A percentile compares a stretch with the other conserved stretches of the same genome.
Conservation (phyloP, 805 yeast genomes). For the Vanderwaltozyma verrucispora region DNA sequence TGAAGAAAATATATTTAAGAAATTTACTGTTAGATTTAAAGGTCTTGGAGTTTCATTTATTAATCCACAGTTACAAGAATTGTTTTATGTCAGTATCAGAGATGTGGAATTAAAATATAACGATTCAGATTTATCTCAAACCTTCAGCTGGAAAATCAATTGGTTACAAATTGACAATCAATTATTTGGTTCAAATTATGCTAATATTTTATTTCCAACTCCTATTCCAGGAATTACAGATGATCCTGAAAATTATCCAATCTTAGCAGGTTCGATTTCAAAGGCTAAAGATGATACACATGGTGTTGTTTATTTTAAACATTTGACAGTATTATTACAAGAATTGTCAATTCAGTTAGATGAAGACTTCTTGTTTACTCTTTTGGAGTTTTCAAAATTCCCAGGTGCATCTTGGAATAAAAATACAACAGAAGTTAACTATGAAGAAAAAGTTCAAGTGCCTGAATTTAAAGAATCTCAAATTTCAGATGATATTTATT, state of each 20-base stretch:
- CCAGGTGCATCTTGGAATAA: conserved; percentile 76
- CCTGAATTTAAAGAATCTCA: conserved; percentile 58
- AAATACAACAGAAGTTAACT: conserved; percentile 31
- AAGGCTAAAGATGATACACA: conserved; percentile 80
- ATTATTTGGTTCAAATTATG: conserved; percentile 76
- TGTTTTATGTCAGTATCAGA: conserved; percentile 70
- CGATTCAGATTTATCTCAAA: conserved; percentile 78
- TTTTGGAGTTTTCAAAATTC: conserved; percentile 67
- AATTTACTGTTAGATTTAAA: conserved; percentile 52
- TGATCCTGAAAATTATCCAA: conserved; percentile 84
- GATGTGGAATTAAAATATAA: conserved; percentile 76
- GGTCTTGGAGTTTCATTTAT: conserved; percentile 86
- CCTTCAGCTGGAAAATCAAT: conserved; percentile 66
- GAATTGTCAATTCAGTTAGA: conserved; percentile 89
- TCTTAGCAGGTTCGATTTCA: conserved; percentile 77
- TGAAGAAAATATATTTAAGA: conserved; percentile 29
- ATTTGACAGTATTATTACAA: conserved; percentile 81
- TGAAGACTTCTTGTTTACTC: conserved; percentile 80
- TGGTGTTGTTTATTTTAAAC: conserved; percentile 83
- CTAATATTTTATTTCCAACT: conserved; percentile 82
- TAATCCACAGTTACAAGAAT: conserved; percentile 59
- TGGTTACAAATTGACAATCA: conserved; percentile 96
- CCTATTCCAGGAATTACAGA: conserved; percentile 74
- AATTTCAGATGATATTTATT: conserved; percentile 67
- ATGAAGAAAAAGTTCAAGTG: conserved; percentile 56